Conservation (phyloP, 345 rosid genomes). For the Linum usitatissimum region DNA sequence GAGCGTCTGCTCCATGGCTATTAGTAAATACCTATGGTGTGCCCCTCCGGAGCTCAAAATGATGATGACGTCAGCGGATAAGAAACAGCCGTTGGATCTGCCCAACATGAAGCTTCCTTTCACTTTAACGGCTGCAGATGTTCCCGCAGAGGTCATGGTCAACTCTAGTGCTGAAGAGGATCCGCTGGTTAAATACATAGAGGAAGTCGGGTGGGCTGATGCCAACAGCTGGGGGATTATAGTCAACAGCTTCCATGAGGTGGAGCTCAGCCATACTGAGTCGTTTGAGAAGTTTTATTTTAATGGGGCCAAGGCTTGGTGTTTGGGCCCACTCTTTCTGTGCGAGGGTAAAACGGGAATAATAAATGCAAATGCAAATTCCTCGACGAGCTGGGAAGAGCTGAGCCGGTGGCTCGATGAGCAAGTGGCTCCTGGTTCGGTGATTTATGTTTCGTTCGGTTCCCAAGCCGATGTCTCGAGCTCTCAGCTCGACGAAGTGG, state of each 20-base stretch:
- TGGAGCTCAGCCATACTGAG: conserved; percentile 10
- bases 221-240: conserved; percentile 16
- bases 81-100: neutral
- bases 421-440: conserved; percentile 1
- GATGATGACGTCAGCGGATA: neutral
- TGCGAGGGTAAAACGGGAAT: neutral
- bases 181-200: neutral
- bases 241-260: conserved; percentile 20
- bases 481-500: conserved; percentile 17
- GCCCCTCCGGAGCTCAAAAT: neutral
- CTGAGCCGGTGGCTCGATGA: conserved; percentile 10
- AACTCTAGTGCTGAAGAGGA: neutral
- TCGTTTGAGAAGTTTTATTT: conserved; percentile 16
- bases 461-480: conserved; percentile 17
- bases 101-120: conserved; percentile 14
- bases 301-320: conserved; percentile 18
- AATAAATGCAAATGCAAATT: neutral
- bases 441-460: conserved; percentile 15
- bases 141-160: neutral
- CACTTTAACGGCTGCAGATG: conserved; percentile 7
- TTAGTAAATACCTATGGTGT: conserved; percentile 1
- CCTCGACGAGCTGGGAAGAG: neutral
- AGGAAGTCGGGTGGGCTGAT: conserved; percentile 13
- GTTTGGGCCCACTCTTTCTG: conserved; percentile 14
- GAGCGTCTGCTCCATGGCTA: conserved; percentile 17